Evolutionary conservation across 768 basidiomycete species (phyloP).

Genomic region (Xerocomellus amylosporus): DNA sequence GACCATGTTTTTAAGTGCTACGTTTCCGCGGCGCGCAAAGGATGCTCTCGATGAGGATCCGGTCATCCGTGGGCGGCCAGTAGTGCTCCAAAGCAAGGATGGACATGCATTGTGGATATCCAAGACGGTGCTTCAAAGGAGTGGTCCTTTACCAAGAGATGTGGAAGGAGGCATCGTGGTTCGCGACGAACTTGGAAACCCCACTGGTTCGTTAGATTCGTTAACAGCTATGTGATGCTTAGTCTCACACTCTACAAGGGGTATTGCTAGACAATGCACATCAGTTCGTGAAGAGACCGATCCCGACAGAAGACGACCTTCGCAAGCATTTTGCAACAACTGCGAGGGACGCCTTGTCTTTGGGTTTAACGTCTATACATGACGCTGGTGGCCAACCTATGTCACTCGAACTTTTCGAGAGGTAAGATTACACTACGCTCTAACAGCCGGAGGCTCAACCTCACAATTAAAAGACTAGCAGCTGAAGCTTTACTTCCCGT

Average conservation of each 20-base stretch:
- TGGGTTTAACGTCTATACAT: constrained; percentile 81
- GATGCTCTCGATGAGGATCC: constrained; percentile 70
- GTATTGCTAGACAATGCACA: constrained; percentile 87
- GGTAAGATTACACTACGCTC: constrained; percentile 37
- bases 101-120: constrained; percentile 90
- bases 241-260: constrained; percentile 39
- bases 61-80: constrained; percentile 61
- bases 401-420: constrained; percentile 72
- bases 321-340: constrained; percentile 58
- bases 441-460: neutral
- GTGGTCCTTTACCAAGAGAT: constrained; percentile 59
- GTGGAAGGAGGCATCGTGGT: constrained; percentile 83
- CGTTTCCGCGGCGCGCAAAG: constrained; percentile 37
- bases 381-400: constrained; percentile 74
- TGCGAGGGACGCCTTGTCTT: constrained; percentile 61
- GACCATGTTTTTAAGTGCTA: neutral
- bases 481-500: constrained; percentile 61
- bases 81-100: constrained; percentile 82
- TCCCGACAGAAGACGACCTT: constrained; percentile 62
- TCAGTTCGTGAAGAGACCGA: constrained; percentile 61
- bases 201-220: constrained; percentile 55
- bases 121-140: constrained; percentile 50
- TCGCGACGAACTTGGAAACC: constrained; percentile 59
- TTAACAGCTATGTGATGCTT: constrained; percentile 1
- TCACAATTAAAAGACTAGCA: constrained; percentile 51